Evolutionary conservation across 306 rosid species (phyloP).

Genomic region (Cicer judaicum): DNA sequence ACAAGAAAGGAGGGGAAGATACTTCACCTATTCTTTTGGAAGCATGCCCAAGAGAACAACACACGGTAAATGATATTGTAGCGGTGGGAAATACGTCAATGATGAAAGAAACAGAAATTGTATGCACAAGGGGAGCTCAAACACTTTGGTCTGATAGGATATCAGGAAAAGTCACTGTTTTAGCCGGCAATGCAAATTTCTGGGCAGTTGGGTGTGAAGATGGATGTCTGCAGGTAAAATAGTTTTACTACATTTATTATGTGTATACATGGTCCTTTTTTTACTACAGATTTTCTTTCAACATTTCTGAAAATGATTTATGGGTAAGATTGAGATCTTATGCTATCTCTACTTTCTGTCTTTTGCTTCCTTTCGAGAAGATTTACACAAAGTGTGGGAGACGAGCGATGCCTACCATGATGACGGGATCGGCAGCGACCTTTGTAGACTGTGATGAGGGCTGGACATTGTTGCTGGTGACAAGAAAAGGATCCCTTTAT

Average conservation of each 20-base stretch:
- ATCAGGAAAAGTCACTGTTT: constrained; percentile 89
- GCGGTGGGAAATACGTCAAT: constrained; percentile 74
- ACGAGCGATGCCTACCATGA: constrained; percentile 94
- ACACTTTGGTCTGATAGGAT: constrained; percentile 95
- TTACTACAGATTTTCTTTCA: constrained; percentile 4
- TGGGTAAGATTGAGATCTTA: constrained; percentile 35
- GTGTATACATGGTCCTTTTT: constrained; percentile 19
- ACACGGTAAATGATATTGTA: constrained; percentile 74
- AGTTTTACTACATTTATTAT: neutral
- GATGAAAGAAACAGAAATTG: constrained; percentile 86
- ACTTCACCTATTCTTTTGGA: constrained; percentile 77
- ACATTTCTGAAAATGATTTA: constrained; percentile 9
- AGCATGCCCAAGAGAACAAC: constrained; percentile 84
- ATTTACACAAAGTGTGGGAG: constrained; percentile 93
- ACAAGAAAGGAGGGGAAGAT: constrained; percentile 78
- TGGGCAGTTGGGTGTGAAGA: constrained; percentile 99
- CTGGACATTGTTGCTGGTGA: constrained; percentile 91
- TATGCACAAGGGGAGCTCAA: constrained; percentile 68
- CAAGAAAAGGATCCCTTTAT: constrained; percentile 82
- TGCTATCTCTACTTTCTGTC: constrained; percentile 22
- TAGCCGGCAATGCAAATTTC: constrained; percentile 92
- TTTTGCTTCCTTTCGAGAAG: constrained; percentile 53
- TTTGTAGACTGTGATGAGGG: constrained; percentile 89
- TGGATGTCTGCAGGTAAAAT: constrained; percentile 89
- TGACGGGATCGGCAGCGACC: constrained; percentile 89